Base-by-base conservation (phyloP, 164 flowering plant genomes). In the Aristolochia contorta region DNA sequence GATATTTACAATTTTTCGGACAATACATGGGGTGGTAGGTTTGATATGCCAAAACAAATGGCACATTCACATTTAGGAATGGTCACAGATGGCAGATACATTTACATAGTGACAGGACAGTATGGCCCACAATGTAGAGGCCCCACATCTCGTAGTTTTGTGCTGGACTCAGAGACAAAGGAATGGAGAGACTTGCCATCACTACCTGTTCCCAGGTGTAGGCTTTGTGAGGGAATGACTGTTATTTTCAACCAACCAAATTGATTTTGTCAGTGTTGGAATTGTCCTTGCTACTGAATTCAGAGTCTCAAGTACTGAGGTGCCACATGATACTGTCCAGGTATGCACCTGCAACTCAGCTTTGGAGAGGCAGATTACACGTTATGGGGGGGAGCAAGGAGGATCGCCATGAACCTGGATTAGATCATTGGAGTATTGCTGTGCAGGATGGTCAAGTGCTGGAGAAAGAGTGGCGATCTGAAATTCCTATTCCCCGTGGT, bases 301-400 rank as follows among this genome's bases (percentile, higher is more conserved):
- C 30, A 27, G 43, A 37, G 43, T 7, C 43, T 37, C 7, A 37
- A 37, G 43, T 37, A 37, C 15, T 58, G 47, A 25, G 4, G 47
- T 51, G 52, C 55, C 68, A 37, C 43, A 8, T 37, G 43, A 7
- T 32, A 32, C 43, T 37, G 43, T 3, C 60, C 73, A 91, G 99
- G 73, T 94, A 94, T 81, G 95, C 97, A 52, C 96, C 99, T 14
- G 99, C 99, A 45, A 94, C 97, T 37, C 89, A 82, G 67, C 79
- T 94, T 41, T 94, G 99, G 99, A 84, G 87, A 78, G 97, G 99
- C 48, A 84, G 99, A 62, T 90, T 94, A 18, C 99, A 94, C 73
- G 99, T 89, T 66, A 91, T 94, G 97, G 99, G 97, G 32, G 97
- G 99, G 32, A 82, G 99, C 85, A 89, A 86, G 69, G 94, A 85